A percentile compares a stretch with the other conserved stretches of the same genome.
phyloP scores from a whole-genome alignment of 2,329 filamentous ascomycete species.

The Leptographium radiaticola region DNA sequence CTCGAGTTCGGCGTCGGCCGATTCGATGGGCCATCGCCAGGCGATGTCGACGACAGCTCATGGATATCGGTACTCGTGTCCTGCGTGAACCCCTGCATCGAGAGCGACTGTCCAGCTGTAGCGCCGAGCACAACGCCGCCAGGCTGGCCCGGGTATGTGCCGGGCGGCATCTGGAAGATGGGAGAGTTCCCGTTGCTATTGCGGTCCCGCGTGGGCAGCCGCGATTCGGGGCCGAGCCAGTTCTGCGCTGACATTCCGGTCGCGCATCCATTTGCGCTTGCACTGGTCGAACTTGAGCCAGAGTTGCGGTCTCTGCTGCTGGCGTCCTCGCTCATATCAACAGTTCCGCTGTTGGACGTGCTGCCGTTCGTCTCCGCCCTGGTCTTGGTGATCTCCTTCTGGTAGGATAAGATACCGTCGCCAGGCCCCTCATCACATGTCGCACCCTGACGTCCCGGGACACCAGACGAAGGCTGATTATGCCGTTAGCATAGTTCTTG shows the following conservation, averaged over 20 bases:
- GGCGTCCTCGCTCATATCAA: constrained; percentile 2
- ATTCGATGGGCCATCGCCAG: constrained; percentile 36
- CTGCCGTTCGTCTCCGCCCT: neutral
- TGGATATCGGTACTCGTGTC: constrained; percentile 29
- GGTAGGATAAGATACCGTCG: constrained; percentile 29
- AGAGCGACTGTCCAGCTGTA: neutral
- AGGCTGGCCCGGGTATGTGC: constrained; percentile 7
- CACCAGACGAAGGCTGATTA: neutral
- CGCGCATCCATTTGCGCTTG: neutral
- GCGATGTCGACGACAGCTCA: constrained; percentile 31
- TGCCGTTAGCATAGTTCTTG: constrained; percentile 11
- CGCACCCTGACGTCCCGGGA: constrained; percentile 4
- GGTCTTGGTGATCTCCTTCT: constrained; percentile 7
- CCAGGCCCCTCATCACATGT: constrained; percentile 13
- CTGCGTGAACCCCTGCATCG: constrained; percentile 22
- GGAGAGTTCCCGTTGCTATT: constrained; percentile 12
- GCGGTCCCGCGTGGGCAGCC: constrained; percentile 19
- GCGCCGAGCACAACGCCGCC: neutral
- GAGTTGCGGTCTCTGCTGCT: neutral
- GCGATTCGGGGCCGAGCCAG: constrained; percentile 28
- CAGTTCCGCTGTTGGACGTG: neutral
- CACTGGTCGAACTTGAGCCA: constrained; percentile 3
- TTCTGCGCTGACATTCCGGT: constrained; percentile 1
- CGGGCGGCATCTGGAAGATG: constrained; percentile 6
- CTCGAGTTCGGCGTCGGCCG: constrained; percentile 49